phyloP scores from a whole-genome alignment of 371 early-diverging fungal genomes.

The Circinella minor region DNA sequence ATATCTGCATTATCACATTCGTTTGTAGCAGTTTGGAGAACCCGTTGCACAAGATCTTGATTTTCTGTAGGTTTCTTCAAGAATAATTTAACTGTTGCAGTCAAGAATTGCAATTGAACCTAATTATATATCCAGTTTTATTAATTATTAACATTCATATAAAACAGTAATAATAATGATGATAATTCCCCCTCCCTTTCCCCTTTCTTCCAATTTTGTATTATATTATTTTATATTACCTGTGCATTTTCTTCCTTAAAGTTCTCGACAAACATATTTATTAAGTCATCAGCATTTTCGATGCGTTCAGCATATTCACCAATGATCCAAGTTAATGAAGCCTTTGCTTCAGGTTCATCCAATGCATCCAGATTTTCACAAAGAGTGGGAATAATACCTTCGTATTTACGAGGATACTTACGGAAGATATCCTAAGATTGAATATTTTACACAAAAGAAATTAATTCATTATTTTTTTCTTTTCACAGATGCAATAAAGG shows the following conservation, averaged over 20 bases:
- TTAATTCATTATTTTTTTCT: not conserved
- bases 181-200: too few species aligned
- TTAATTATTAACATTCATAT: too few species aligned
- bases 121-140: constrained; percentile 12
- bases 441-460: not conserved
- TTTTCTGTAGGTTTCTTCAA: constrained; percentile 87
- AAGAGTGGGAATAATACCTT: constrained; percentile 82
- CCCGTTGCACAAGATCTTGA: constrained; percentile 86
- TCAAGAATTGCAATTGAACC: constrained; percentile 88
- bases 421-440: constrained; percentile 84
- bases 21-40: constrained; percentile 87
- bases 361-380: constrained; percentile 89
- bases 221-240: constrained; percentile 42
- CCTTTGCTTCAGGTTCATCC: constrained; percentile 95
- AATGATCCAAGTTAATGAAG: constrained; percentile 96
- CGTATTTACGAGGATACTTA: constrained; percentile 94
- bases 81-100: constrained; percentile 91
- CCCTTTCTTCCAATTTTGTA: constrained; percentile 19
- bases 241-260: constrained; percentile 70
- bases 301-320: constrained; percentile 96
- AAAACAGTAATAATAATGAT: too few species aligned
- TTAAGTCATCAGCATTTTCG: constrained; percentile 85
- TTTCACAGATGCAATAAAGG: not conserved
- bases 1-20: constrained; percentile 95
- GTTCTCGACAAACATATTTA: constrained; percentile 83